Conservation (phyloP, 2,329 filamentous ascomycete species). For the Pseudogymnoascus sp. region DNA sequence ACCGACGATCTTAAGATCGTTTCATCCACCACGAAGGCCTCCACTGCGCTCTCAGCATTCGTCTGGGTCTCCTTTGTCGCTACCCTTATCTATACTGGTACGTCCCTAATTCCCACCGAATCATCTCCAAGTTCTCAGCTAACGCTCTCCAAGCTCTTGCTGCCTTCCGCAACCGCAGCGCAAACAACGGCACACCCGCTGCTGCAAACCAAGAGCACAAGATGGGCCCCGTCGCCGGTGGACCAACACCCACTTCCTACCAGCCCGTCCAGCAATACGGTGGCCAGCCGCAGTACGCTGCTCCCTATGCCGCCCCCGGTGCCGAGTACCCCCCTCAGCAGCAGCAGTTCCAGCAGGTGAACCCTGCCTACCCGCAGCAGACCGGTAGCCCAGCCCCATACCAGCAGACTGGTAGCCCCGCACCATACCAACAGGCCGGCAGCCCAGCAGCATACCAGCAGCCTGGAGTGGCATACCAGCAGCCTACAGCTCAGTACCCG, state of each 20-base stretch:
- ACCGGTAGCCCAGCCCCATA: neutral
- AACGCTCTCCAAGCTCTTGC: neutral
- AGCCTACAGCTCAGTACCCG: neutral
- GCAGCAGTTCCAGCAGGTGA: neutral
- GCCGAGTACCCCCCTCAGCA: neutral
- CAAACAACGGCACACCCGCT: neutral
- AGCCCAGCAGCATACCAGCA: neutral
- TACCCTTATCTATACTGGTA: neutral
- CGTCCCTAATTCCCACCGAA: neutral
- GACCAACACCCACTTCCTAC: neutral
- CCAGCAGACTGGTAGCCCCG: neutral
- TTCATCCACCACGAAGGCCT: neutral
- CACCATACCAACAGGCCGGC: neutral
- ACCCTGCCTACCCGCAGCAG: neutral
- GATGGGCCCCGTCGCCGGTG: neutral
- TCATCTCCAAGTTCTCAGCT: neutral
- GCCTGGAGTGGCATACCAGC: neutral
- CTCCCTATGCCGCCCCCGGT: neutral
- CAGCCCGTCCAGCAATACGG: neutral
- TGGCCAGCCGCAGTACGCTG: neutral
- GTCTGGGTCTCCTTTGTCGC: constrained; percentile 1
- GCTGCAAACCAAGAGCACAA: neutral
- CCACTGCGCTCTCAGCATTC: neutral
- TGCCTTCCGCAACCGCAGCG: neutral
- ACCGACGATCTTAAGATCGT: neutral